These are phyloP conservation scores for Penicillium sumatraense DNA, from an alignment of 2,329 filamentous ascomycete genomes.

Conservation along the genomic window DNA sequence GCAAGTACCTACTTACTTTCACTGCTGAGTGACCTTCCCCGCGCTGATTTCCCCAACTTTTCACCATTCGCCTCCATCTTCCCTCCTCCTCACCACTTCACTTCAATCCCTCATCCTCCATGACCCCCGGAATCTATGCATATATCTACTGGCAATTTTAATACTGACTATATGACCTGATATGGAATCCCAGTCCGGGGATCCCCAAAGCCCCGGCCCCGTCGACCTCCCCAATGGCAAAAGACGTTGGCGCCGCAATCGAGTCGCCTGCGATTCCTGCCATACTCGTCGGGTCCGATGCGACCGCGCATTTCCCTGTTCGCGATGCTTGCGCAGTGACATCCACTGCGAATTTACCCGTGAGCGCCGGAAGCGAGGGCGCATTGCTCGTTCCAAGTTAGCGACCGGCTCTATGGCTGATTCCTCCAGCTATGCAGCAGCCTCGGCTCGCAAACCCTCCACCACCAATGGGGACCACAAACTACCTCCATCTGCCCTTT, in stretches of 20 bases:
- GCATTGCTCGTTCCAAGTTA: slow-evolving; percentile 74
- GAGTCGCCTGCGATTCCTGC: slow-evolving; percentile 84
- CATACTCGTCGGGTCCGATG: slow-evolving; percentile 93
- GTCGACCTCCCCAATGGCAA: slow-evolving; percentile 33
- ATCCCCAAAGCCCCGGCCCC: slow-evolving; percentile 22
- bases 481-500: slow-evolving; percentile 15
- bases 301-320: slow-evolving; percentile 87
- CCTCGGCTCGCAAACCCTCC: neutral
- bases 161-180: slow-evolving; percentile 30
- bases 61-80: neutral
- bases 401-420: slow-evolving; percentile 38
- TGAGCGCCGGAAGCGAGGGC: slow-evolving; percentile 91
- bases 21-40: neutral
- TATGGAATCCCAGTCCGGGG: slow-evolving; percentile 39
- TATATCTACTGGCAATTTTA: too few species aligned
- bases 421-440: neutral
- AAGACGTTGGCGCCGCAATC: slow-evolving; percentile 43
- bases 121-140: too few species aligned
- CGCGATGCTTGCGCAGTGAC: slow-evolving; percentile 81
- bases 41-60: neutral
- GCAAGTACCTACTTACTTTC: neutral
- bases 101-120: slow-evolving; percentile 11
- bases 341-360: slow-evolving; percentile 80
- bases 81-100: neutral
- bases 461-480: slow-evolving; percentile 17